Percentiles rank a stretch among this genome's conserved stretches.
phyloP scores from a whole-genome alignment of 2,329 filamentous ascomycete species.

The Colletotrichum somersetense region DNA sequence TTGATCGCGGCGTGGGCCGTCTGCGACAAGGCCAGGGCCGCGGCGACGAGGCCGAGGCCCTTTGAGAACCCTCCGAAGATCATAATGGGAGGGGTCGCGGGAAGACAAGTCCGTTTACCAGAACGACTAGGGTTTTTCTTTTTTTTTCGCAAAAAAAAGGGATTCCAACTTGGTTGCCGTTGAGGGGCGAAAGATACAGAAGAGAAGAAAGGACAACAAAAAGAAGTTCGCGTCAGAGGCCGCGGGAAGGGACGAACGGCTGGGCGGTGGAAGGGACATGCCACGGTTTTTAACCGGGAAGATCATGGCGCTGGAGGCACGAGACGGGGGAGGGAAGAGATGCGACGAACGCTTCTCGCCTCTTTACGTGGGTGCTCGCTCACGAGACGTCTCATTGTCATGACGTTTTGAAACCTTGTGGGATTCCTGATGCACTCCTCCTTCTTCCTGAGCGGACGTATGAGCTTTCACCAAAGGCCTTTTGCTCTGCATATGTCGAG shows the following conservation, averaged over 20 bases:
- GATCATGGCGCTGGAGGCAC: slow-evolving; percentile 19
- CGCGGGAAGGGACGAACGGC: not conserved
- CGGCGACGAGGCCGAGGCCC: slow-evolving; percentile 23
- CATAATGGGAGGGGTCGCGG: slow-evolving; percentile 4
- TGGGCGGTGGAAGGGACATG: not conserved
- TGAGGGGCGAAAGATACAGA: no score
- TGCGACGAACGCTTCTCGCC: slow-evolving; percentile 29
- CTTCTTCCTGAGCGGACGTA: not conserved
- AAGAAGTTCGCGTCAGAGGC: slow-evolving; percentile 16
- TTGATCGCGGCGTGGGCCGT: slow-evolving; percentile 20
- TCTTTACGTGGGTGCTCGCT: slow-evolving; percentile 11
- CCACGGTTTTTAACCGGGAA: slow-evolving; percentile 23
- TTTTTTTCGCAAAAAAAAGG: no score
- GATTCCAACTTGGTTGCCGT: no score
- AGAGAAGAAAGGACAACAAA: not conserved
- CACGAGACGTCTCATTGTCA: slow-evolving; percentile 31
- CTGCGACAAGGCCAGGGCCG: slow-evolving; percentile 15
- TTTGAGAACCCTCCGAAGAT: slow-evolving; percentile 9
- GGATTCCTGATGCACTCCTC: slow-evolving; percentile 10
- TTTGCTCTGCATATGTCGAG: not conserved
- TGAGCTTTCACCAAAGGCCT: not conserved
- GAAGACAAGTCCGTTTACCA: not conserved
- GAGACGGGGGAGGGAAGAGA: not conserved
- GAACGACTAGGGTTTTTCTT: not conserved
- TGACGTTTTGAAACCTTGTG: slow-evolving; percentile 29